Evolutionary conservation across 768 basidiomycete genomes (phyloP).

Genomic region (Russula olivacea): DNA sequence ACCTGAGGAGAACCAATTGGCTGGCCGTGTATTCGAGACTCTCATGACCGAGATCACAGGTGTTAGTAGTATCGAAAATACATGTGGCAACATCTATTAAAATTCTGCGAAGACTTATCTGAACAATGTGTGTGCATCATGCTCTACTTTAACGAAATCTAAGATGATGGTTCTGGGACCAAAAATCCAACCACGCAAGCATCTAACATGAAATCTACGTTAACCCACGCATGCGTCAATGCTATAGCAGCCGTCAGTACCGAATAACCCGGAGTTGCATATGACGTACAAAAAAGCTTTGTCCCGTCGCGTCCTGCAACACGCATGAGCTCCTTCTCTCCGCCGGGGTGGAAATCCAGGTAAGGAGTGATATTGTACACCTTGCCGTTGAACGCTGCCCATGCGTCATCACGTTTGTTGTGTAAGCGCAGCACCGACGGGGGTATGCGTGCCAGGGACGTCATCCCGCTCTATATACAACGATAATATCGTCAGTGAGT

Average conservation of each 20-base stretch:
- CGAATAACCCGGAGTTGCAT: background rate
- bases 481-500: slow-evolving; percentile 2
- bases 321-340: slow-evolving; percentile 90
- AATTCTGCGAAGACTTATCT: no score
- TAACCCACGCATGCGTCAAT: slow-evolving; percentile 93
- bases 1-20: no score
- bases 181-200: slow-evolving; percentile 88
- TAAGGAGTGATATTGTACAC: slow-evolving; percentile 97
- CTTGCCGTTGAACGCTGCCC: slow-evolving; percentile 87
- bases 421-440: slow-evolving; percentile 75
- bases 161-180: slow-evolving; percentile 55
- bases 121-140: background rate
- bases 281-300: slow-evolving; percentile 77
- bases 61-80: no score
- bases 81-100: background rate
- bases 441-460: slow-evolving; percentile 55
- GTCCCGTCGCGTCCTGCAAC: slow-evolving; percentile 94
- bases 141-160: background rate
- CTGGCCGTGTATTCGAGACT: no score
- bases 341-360: slow-evolving; percentile 88
- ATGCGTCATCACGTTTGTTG: slow-evolving; percentile 81
- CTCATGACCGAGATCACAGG: no score
- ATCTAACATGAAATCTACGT: slow-evolving; percentile 93
- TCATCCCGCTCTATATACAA: slow-evolving; percentile 52
- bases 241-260: slow-evolving; percentile 41